phyloP scores from a whole-genome alignment of 2,329 filamentous ascomycete species.

The Claviceps pusilla region DNA sequence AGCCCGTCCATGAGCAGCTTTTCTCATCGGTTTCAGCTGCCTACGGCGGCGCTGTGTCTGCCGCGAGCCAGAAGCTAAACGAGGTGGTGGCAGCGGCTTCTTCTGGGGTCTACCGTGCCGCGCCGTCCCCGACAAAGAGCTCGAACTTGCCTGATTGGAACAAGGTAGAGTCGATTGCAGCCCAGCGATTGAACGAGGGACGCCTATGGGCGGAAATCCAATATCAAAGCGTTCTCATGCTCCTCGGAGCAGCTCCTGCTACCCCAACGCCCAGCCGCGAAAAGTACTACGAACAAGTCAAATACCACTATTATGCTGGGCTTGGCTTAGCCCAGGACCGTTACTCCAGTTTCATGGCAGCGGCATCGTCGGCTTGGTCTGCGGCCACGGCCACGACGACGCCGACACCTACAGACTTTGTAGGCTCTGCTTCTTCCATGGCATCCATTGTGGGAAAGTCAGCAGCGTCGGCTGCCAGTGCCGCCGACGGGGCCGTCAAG shows the following conservation, averaged over 20 bases:
- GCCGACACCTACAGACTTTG: constrained; percentile 41
- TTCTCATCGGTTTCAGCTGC: constrained; percentile 52
- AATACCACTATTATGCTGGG: constrained; percentile 59
- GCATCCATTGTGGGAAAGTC: constrained; percentile 35
- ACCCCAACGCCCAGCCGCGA: constrained; percentile 32
- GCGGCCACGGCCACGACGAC: constrained; percentile 36
- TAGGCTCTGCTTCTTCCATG: constrained; percentile 32
- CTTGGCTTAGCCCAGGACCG: constrained; percentile 64
- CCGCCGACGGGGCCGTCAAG: constrained; percentile 34
- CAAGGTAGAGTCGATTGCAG: constrained; percentile 47
- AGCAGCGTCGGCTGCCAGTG: constrained; percentile 28
- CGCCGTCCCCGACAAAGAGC: constrained; percentile 26
- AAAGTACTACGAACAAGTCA: constrained; percentile 47
- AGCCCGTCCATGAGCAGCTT: constrained; percentile 55
- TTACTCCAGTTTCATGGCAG: constrained; percentile 59
- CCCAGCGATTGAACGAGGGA: constrained; percentile 55
- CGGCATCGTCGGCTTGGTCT: constrained; percentile 55
- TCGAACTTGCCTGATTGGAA: constrained; percentile 32
- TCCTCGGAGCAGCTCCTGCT: constrained; percentile 44
- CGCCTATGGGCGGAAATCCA: constrained; percentile 55
- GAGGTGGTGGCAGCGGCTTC: constrained; percentile 40
- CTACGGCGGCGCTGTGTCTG: constrained; percentile 50
- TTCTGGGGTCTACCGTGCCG: constrained; percentile 32
- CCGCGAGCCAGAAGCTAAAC: constrained; percentile 44
- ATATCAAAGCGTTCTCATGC: constrained; percentile 52